phyloP scores from a whole-genome alignment of 2,329 filamentous ascomycete genomes.

The Colletotrichum cuscutae region DNA sequence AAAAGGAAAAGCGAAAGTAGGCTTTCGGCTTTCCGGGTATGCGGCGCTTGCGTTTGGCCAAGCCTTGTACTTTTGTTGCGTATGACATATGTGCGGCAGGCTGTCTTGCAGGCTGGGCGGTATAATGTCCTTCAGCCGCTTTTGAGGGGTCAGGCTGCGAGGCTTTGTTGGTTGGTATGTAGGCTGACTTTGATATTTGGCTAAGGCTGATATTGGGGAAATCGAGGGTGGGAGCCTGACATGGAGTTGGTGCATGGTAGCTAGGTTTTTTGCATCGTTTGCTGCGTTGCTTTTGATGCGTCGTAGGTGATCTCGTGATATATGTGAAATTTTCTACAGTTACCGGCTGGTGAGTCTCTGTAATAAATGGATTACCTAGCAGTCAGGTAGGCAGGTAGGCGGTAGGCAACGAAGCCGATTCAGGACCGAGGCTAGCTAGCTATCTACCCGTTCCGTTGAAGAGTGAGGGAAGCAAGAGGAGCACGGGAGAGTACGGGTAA shows the following conservation, averaged over 20 bases:
- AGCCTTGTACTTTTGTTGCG: neutral
- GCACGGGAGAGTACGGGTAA: neutral
- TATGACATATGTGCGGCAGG: neutral
- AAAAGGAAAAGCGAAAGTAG: neutral
- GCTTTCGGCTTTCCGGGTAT: neutral
- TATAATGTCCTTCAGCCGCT: neutral
- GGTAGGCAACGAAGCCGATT: neutral
- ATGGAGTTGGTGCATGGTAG: no score
- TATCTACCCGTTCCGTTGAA: neutral
- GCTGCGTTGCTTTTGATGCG: neutral
- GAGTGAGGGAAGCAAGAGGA: neutral
- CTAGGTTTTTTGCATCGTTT: neutral
- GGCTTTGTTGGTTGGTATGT: neutral
- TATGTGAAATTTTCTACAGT: neutral
- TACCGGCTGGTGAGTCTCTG: no score
- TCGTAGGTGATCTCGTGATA: neutral
- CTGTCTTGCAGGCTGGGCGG: neutral
- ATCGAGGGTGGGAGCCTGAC: no score
- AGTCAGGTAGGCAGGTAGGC: neutral
- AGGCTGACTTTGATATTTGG: neutral
- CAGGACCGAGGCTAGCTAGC: neutral
- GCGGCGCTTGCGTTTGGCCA: no score
- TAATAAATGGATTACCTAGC: no score
- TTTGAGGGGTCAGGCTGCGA: neutral
- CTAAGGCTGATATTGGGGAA: no score